A percentile compares a stretch with the other conserved stretches of the same genome.
phyloP scores from a whole-genome alignment of 352 stramenopile genomes.

The Phytophthora ramorum region DNA sequence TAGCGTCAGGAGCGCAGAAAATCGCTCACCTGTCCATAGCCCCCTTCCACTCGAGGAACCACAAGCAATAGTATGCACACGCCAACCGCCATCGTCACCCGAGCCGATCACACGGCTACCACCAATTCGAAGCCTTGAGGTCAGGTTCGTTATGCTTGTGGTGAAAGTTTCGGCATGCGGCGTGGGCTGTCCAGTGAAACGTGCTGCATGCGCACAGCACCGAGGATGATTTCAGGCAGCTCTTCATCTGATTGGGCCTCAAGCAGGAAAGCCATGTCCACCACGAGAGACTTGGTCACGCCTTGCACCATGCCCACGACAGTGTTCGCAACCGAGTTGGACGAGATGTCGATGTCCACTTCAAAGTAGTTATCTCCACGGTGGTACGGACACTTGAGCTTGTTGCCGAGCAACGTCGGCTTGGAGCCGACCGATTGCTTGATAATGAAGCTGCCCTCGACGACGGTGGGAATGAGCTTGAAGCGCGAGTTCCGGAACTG shows the following conservation, averaged over 20 bases:
- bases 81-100: not conserved
- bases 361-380: slow-evolving; percentile 95
- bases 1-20: not conserved
- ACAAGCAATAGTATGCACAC: not conserved
- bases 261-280: slow-evolving; percentile 91
- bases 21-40: not conserved
- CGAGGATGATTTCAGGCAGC: slow-evolving; percentile 84
- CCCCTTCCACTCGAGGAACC: slow-evolving; percentile 19
- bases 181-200: slow-evolving; percentile 82
- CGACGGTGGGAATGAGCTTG: slow-evolving; percentile 97
- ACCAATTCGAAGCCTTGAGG: slow-evolving; percentile 7
- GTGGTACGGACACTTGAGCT: slow-evolving; percentile 93
- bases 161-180: slow-evolving; percentile 53
- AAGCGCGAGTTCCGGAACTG: slow-evolving; percentile 96
- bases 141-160: slow-evolving; percentile 14
- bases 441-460: slow-evolving; percentile 98
- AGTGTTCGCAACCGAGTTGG: slow-evolving; percentile 91
- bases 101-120: not conserved
- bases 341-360: slow-evolving; percentile 96
- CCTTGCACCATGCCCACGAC: slow-evolving; percentile 91
- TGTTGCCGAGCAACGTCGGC: slow-evolving; percentile 96
- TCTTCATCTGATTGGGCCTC: slow-evolving; percentile 89
- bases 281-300: slow-evolving; percentile 89
- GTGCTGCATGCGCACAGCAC: slow-evolving; percentile 82
- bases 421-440: slow-evolving; percentile 95